Evolutionary conservation across 176 grass and related monocot species (phyloP), one percentile per base, ranked within the genome.

Genomic region (Tillandsia leiboldiana): DNA sequence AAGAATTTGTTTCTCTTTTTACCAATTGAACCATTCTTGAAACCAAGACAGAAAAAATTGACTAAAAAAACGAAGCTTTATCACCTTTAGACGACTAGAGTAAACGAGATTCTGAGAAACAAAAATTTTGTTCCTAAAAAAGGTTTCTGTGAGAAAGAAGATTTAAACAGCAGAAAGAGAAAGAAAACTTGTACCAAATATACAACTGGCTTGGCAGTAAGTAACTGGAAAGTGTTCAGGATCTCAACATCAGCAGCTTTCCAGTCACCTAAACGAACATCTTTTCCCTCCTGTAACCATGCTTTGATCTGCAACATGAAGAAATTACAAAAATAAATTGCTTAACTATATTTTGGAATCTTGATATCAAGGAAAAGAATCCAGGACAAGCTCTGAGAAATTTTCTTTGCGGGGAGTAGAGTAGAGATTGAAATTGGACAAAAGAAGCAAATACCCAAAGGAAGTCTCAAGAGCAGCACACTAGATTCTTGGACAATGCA

Each of bases 241-340:
- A 92, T 84, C 83, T 97, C 94, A 90, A 97, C 64, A 63, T 97
- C 94, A 78, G 87, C 82, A 83, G 79, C 84, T 80, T 88, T 97
- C 94, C 94, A 97, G 72, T 97, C 89, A 23, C 94, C 94, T 61
- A 92, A 73, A 51, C 94, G 84, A 12, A 92, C 50, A 81, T 97
- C 94, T 75, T 97, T 97, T 24, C 89, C 86, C 20, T 87, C 86
- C 65, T 73, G 20, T 24, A 97, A 69, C 78, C 85, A 88, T 23
- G 80, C 26, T 75, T 78, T 83, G 59, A 90, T 71, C 91, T 96
- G 80, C 70, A 65, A 14, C 11, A 50, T 18, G 15, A 61, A 20
- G 51, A 67, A 14, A 79, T 68, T 10, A 14, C 11, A 4, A 77
- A 75, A 53, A 24, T 12, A 67, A 84, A 63, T 68, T 74, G 27